Base-by-base conservation (phyloP, 2,329 filamentous ascomycete genomes). In the Ascochyta fabae region DNA sequence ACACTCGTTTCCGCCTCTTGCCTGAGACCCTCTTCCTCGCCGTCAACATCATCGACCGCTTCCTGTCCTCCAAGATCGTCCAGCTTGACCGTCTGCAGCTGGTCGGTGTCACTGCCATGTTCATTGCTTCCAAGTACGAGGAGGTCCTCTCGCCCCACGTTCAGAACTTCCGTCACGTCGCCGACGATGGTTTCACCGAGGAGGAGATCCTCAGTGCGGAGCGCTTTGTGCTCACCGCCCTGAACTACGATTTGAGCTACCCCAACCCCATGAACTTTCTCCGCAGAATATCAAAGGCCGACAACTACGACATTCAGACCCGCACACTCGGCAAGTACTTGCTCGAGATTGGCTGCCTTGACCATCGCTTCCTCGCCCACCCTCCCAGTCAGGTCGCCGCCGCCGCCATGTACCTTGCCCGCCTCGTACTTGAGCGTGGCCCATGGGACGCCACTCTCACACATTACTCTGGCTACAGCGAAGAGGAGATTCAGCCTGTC, bases 241-340 rank as follows among this genome's bases (percentile, higher is more conserved):
- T 99, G 59, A 89, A 97, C 80, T 99, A 97, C 77, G 94, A 99
- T 75, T 87, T 99, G 62, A 97, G 93, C 81, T 99, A 97, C 74
- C 95, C 95, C 53, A 99, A 99, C 79, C 95, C 95, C 22, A 99
- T 99, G 95, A 99, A 99, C 84, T 99, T 99, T 81, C 86, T 99
- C 58, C 91, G 95, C 63, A 91, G 96, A 66, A 96, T 99, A 78
- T 98, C 94, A 59, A 99, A 99, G 83, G 96, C 95, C 71, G 96
- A 99, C 80, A 95, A 96, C 82, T 99, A 99, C 79, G 94, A 99
- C 78, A 96, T 98, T 70, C 92, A 97, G 77, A 96, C 93, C 58
- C 91, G 95, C 69, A 99, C 95, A 42, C 86, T 99, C 57, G 95
- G 92, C 77, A 99, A 99, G 81, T 99, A 98, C 77, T 83, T 99